phyloP scores from a whole-genome alignment of 306 rosid genomes.

The Medicago ruthenica region DNA sequence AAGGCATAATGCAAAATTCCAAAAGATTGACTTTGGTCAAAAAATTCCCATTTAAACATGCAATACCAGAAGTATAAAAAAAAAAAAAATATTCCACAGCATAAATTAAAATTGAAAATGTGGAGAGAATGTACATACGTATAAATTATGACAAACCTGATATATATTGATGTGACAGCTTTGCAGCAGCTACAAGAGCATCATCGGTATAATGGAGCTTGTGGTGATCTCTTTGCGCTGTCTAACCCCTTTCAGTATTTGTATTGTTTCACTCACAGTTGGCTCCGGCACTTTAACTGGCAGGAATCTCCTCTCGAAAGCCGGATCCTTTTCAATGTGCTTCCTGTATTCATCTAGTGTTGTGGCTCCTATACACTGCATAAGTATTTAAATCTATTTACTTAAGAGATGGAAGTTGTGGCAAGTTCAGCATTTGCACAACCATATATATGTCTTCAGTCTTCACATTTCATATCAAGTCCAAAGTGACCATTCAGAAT shows the following conservation, averaged over 20 bases:
- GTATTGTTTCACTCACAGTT: slow-evolving; percentile 86
- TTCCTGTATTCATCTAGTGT: slow-evolving; percentile 95
- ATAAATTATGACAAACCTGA: slow-evolving; percentile 60
- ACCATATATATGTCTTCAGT: not conserved
- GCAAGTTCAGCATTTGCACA: too few species aligned
- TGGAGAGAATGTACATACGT: slow-evolving; percentile 9
- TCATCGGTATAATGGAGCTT: slow-evolving; percentile 95
- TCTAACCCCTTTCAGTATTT: slow-evolving; percentile 82
- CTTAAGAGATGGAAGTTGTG: too few species aligned
- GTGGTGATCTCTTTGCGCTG: slow-evolving; percentile 96
- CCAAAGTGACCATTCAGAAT: slow-evolving; percentile 11
- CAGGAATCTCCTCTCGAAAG: slow-evolving; percentile 91
- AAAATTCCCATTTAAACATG: not conserved
- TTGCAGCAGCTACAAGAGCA: slow-evolving; percentile 87
- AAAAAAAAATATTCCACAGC: not conserved
- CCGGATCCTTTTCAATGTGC: slow-evolving; percentile 96
- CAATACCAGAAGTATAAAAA: not conserved
- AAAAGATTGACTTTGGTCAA: not conserved
- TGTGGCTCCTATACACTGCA: slow-evolving; percentile 97
- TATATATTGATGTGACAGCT: slow-evolving; percentile 89
- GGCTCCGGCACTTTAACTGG: slow-evolving; percentile 98
- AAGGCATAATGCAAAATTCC: not conserved
- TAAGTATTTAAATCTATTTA: not conserved
- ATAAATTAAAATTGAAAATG: not conserved
- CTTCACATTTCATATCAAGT: not conserved